Percentiles rank a stretch among this genome's conserved stretches.
Evolutionary conservation across 306 rosid genomes (phyloP).

Genomic region (cucumber (Cucumis sativus)): DNA sequence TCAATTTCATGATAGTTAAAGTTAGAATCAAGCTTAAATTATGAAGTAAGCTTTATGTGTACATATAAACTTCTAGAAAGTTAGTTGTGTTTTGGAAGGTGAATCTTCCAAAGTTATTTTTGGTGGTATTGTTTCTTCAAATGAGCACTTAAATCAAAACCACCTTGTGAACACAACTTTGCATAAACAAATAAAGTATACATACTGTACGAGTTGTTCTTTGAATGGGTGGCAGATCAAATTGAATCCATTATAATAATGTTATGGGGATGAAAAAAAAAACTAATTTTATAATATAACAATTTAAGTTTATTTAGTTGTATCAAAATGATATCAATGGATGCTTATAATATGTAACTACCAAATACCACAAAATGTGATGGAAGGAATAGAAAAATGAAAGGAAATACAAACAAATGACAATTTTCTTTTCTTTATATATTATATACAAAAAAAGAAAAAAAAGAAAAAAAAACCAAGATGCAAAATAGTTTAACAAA

Average conservation of each 20-base stretch:
- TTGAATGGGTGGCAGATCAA: too few relatives aligned
- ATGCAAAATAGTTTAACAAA: neutral
- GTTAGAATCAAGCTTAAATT: too few relatives aligned
- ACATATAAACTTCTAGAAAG: too few relatives aligned
- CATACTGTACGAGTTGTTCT: too few relatives aligned
- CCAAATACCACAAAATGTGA: neutral
- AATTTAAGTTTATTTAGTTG: too few relatives aligned
- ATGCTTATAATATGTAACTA: too few relatives aligned
- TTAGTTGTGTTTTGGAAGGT: neutral
- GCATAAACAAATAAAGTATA: neutral
- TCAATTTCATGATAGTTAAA: too few relatives aligned
- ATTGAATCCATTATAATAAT: neutral
- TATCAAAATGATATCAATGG: too few relatives aligned
- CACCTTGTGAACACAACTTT: neutral
- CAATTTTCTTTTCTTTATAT: neutral
- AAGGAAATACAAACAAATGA: neutral
- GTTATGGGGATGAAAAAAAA: too few relatives aligned
- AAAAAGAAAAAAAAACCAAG: too few relatives aligned
- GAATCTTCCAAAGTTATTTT: neutral
- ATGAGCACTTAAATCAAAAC: neutral
- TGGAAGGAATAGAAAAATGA: neutral
- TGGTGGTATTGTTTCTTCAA: neutral
- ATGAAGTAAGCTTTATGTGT: too few relatives aligned
- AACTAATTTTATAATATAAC: too few relatives aligned
- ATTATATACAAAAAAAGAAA: neutral